phyloP scores from a whole-genome alignment of 139 green algal genomes.

The Tetratostichococcus sp. region DNA sequence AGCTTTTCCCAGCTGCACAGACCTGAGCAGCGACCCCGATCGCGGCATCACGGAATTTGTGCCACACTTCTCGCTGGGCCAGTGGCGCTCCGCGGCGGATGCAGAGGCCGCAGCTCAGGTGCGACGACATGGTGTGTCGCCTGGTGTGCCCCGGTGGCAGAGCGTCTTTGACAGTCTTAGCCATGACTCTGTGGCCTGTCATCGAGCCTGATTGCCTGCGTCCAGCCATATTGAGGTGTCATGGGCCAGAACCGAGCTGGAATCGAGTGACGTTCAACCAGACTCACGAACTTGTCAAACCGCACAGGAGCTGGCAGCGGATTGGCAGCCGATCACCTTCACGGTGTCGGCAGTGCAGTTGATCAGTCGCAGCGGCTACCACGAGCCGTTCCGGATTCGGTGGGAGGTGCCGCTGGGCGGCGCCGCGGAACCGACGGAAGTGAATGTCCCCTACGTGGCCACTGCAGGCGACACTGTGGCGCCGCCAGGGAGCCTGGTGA shows the following conservation, averaged over 20 bases:
- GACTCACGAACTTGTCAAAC: too few species aligned
- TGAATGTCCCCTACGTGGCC: constrained; percentile 31
- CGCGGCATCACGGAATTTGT: constrained; percentile 44
- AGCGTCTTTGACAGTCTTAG: too few species aligned
- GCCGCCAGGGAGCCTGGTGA: background rate
- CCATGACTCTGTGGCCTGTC: too few species aligned
- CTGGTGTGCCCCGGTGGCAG: background rate
- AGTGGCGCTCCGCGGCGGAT: constrained; percentile 32
- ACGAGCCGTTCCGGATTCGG: constrained; percentile 45
- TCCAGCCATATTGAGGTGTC: too few species aligned
- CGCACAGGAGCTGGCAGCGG: background rate
- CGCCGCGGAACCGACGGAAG: background rate
- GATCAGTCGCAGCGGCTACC: constrained; percentile 23
- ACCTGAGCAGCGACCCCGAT: constrained; percentile 44
- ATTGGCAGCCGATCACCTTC: constrained; percentile 16
- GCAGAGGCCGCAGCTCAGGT: constrained; percentile 24
- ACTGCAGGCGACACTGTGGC: constrained; percentile 1
- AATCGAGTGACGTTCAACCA: too few species aligned
- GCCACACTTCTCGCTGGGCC: constrained; percentile 66
- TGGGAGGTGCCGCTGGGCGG: constrained; percentile 44
- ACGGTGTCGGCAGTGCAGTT: constrained; percentile 23
- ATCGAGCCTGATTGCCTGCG: too few species aligned
- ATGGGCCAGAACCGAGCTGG: too few species aligned
- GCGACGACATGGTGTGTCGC: background rate
- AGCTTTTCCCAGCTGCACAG: constrained; percentile 53